A percentile compares a stretch with the other conserved stretches of the same genome.
These are phyloP conservation scores for Benincasa hispida DNA, from an alignment of 306 rosid genomes.

Conservation along the genomic window DNA sequence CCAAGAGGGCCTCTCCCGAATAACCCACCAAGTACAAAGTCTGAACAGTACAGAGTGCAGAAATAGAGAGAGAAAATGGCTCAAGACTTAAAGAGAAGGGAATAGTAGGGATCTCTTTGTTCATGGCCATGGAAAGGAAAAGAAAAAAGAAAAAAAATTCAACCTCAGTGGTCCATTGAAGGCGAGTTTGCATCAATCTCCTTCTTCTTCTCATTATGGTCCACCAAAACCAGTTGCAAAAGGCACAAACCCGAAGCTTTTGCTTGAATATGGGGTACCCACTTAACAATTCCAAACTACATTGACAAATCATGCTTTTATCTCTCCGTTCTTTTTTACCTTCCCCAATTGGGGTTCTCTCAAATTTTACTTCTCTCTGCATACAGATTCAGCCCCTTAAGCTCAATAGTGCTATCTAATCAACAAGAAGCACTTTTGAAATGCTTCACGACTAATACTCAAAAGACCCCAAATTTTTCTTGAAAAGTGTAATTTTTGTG, in stretches of 20 bases:
- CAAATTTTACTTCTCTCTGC: background rate
- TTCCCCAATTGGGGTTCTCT: background rate
- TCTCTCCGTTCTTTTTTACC: background rate
- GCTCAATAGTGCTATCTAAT: background rate
- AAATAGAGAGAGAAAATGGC: background rate
- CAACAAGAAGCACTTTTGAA: background rate
- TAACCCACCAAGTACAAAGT: slow-evolving; percentile 4
- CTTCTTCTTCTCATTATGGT: slow-evolving; percentile 2
- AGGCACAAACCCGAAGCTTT: background rate
- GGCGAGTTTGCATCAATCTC: background rate
- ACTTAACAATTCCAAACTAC: background rate
- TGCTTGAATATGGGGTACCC: slow-evolving; percentile 8
- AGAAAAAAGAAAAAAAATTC: background rate
- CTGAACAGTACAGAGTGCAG: background rate
- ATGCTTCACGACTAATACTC: background rate
- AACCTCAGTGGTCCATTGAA: slow-evolving; percentile 6
- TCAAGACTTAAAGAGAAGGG: background rate
- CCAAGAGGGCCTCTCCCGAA: background rate
- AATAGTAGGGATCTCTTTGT: slow-evolving; percentile 2
- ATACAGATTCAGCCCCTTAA: background rate
- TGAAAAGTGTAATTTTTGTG: background rate
- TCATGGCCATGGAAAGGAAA: background rate
- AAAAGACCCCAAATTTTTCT: background rate
- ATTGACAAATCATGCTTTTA: background rate
- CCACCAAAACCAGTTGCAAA: slow-evolving; percentile 8